These are phyloP conservation scores for Trichophyton simii DNA, from an alignment of 2,329 filamentous ascomycete genomes.

Conservation along the genomic window DNA sequence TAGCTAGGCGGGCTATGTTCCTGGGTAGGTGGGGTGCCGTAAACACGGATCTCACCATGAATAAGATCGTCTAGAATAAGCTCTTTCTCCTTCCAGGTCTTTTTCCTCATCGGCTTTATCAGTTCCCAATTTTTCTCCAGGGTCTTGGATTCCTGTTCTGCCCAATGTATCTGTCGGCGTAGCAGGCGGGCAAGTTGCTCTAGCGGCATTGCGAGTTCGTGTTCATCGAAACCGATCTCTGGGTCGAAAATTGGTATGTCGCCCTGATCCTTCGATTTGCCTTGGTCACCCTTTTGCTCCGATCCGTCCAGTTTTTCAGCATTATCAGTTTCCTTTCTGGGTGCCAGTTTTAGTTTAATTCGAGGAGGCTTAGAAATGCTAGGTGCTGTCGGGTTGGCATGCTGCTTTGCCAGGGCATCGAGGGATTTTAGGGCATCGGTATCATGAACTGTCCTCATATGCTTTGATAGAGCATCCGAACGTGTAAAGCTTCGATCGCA, in stretches of 20 bases:
- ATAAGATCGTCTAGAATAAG: slow-evolving; percentile 33
- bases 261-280: slow-evolving; percentile 25
- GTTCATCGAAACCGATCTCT: slow-evolving; percentile 32
- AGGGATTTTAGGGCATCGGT: slow-evolving; percentile 77
- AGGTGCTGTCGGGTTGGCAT: slow-evolving; percentile 19
- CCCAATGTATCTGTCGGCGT: slow-evolving; percentile 37
- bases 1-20: not conserved
- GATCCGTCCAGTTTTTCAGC: slow-evolving; percentile 16
- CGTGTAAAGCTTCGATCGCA: slow-evolving; percentile 94
- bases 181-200: slow-evolving; percentile 35
- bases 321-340: slow-evolving; percentile 21
- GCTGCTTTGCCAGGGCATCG: slow-evolving; percentile 33
- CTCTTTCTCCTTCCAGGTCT: slow-evolving; percentile 33
- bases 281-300: slow-evolving; percentile 20
- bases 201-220: slow-evolving; percentile 32
- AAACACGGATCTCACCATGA: slow-evolving; percentile 25
- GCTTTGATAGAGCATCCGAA: slow-evolving; percentile 90
- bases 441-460: slow-evolving; percentile 97
- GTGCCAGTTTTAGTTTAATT: slow-evolving; percentile 32
- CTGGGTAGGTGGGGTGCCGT: not conserved
- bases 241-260: slow-evolving; percentile 25
- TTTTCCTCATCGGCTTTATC: slow-evolving; percentile 26
- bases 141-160: slow-evolving; percentile 30
- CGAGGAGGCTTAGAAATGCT: slow-evolving; percentile 26
- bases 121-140: slow-evolving; percentile 31